These are phyloP conservation scores for Phycomyces nitens DNA, from an alignment of 192 early-diverging fungal species.

Conservation along the genomic window DNA sequence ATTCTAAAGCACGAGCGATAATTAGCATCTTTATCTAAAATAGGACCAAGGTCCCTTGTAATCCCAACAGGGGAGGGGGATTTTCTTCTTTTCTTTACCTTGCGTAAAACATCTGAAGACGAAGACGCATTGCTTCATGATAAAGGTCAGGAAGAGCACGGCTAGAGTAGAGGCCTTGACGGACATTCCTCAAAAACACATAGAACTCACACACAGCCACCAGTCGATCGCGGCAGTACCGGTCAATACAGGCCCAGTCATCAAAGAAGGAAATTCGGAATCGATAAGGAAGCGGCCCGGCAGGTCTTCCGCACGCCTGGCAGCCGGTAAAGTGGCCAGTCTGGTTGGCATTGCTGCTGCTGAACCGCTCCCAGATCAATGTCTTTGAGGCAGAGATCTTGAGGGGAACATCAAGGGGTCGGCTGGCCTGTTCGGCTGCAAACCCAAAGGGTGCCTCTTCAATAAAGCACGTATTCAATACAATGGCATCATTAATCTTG, in stretches of 20 bases:
- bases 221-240: slow-evolving; percentile 85
- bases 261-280: slow-evolving; percentile 66
- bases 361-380: slow-evolving; percentile 51
- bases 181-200: slow-evolving; percentile 83
- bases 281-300: slow-evolving; percentile 47
- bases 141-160: slow-evolving; percentile 78
- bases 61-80: too few species aligned
- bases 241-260: slow-evolving; percentile 75
- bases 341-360: slow-evolving; percentile 26
- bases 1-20: not conserved
- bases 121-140: slow-evolving; percentile 74
- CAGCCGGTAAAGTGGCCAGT: slow-evolving; percentile 38
- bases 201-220: slow-evolving; percentile 94
- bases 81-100: slow-evolving; percentile 16
- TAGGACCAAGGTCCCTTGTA: too few species aligned
- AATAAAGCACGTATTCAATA: slow-evolving; percentile 79
- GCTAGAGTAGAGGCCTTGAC: slow-evolving; percentile 78
- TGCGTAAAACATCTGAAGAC: slow-evolving; percentile 87
- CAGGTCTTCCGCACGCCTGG: slow-evolving; percentile 50
- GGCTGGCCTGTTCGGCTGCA: slow-evolving; percentile 42
- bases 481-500: slow-evolving; percentile 86
- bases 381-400: slow-evolving; percentile 49
- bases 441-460: slow-evolving; percentile 67
- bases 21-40: too few species aligned
- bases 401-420: slow-evolving; percentile 39